Percentiles rank a stretch among this genome's conserved stretches.
Evolutionary conservation across 352 stramenopile species (phyloP).

Genomic region (Phytophthora sojae): DNA sequence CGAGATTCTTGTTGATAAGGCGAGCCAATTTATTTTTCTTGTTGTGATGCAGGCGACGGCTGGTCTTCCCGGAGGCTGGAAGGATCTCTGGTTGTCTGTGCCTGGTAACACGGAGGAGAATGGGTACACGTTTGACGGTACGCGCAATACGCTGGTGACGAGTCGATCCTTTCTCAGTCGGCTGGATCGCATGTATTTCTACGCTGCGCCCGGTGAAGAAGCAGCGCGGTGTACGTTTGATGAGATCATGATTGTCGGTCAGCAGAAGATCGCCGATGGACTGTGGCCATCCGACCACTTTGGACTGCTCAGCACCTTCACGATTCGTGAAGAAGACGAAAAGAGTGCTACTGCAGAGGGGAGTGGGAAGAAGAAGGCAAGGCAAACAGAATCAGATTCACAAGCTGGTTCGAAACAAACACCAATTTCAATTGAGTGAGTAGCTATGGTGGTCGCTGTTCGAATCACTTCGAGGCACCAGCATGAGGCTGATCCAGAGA

Average conservation of each 20-base stretch:
- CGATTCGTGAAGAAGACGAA: conserved; percentile 33
- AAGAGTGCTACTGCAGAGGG: not conserved
- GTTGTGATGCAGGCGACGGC: conserved; percentile 38
- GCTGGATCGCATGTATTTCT: conserved; percentile 82
- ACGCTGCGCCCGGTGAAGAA: conserved; percentile 28
- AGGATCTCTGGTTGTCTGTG: conserved; percentile 74
- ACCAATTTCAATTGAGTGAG: not conserved
- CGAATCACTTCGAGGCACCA: too few species aligned
- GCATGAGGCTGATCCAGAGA: not conserved
- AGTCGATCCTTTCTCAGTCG: conserved; percentile 73
- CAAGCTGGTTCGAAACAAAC: not conserved
- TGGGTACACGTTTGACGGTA: conserved; percentile 77
- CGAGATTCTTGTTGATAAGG: too few species aligned
- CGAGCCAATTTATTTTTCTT: too few species aligned
- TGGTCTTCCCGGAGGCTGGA: conserved; percentile 66
- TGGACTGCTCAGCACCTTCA: conserved; percentile 63
- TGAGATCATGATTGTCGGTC: conserved; percentile 67
- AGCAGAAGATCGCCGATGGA: conserved; percentile 68
- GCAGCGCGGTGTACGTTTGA: conserved; percentile 36
- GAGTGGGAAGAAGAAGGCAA: conserved; percentile 26
- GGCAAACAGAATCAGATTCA: conserved; percentile 5
- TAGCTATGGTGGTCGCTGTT: not conserved
- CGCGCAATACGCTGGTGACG: conserved; percentile 62
- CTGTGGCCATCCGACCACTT: conserved; percentile 84
- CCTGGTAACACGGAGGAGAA: conserved; percentile 78